Base-by-base conservation (phyloP, 805 yeast species). In the Saccharomycopsis lassenensis region DNA sequence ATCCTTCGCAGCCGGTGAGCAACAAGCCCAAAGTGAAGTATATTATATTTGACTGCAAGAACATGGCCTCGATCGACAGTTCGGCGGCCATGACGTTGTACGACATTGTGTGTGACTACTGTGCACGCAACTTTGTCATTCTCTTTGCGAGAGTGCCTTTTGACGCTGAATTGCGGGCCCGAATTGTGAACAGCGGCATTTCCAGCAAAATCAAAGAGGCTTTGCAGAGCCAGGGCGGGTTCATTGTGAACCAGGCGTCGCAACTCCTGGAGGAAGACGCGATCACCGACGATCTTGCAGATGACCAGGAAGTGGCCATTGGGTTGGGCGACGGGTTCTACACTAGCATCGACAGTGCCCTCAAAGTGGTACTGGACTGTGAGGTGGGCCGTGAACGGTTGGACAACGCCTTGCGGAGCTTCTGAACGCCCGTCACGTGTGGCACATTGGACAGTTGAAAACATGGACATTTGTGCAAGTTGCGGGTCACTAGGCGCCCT, bases 1-100 rank as follows among this genome's bases (percentile, higher is more conserved):
- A 86, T 50, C 95, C 95, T 1, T 57, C 63, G 12, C 64, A 61
- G 37, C 60, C 63, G 12, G 40, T 46, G 7, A 42, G 23, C 15
- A 80, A 85, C 1, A 69, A 68, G 18, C 81, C 80, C 25, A 56
- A 65, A 19, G 47, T 50, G n/a, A 65, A 69, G 40, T 66, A 69
- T 41, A 63, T 85, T n/a, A 63, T 86, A 1, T 70, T 85, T 48
- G 94, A 85, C 48, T 58, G 87, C 45, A 68, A 77, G 39, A 94
- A 94, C 2, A 81, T 86, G 94, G 71, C 81, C 3, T 67, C 65
- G 5, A 64, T 85, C 35, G 95, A 85, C 47, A 71, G 93, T 0
- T 69, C 84, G 0, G 94, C 94, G 0, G 75, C 82, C 0, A 84
- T 82, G 46, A 76, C 76, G 2, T 57, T 86, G 29, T 52, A 55